Evolutionary conservation across 768 basidiomycete species (phyloP), one percentile per base, ranked within the genome.

Genomic region (Lactarius sp.): DNA sequence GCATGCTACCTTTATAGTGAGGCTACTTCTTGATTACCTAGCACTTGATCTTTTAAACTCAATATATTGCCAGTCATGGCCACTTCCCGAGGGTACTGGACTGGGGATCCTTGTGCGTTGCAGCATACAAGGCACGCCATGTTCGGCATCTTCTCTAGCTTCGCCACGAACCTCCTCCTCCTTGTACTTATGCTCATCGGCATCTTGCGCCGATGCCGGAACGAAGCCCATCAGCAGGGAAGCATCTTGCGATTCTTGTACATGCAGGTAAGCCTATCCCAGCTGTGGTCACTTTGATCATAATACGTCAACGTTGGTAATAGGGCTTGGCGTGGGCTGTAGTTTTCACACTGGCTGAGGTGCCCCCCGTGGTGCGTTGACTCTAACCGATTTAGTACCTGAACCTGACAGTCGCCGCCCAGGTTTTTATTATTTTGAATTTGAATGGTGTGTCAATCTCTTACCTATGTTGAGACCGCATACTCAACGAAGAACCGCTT

Each of bases 221-320:
- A 27, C 14, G 16, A n/a, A 6, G 20, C 33, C 6, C 56, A 8
- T 51, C 12, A 8, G 49, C 6, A 1, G 31, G 50, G 56, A 1
- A 50, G 55, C 8, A 12, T 52, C 41, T 62, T 31, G 61, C 2
- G 14, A 33, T n/a, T 62, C 34, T n/a, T 62, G 50, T 62, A 52
- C 16, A 36, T 36, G 2, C 53, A 61, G 14, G 53, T 55, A 41
- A n/a, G 27, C n/a, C 33, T 16, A 2, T 14, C 42, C 41, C 27
- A 27, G 7, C n/a, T 9, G 6, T 1, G 3, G 37, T 39, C 49
- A 37, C 14, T 22, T 39, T 50, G 22, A 59, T 22, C 7, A 14
- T 51, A 39, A 27, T 9, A 44, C 6, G 6, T 44, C 18, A 44
- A n/a, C 44, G 18, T 7, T 41, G 12, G 27, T 12, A 16, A 34